Percentiles rank a stretch among this genome's conserved stretches.
These are phyloP conservation scores for Arabis alpina DNA, from an alignment of 345 rosid genomes.

Conservation along the genomic window DNA sequence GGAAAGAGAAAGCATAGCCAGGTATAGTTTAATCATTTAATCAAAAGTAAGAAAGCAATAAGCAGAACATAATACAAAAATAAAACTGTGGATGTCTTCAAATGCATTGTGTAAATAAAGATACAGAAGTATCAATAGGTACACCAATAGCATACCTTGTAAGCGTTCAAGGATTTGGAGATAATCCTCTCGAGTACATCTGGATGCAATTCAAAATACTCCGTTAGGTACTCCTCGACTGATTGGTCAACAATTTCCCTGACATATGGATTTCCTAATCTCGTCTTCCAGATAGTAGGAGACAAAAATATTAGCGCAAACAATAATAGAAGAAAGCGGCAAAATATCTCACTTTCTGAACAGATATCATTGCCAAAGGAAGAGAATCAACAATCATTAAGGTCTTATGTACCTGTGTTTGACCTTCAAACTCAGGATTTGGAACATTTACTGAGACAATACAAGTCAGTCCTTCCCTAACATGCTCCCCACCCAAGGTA, in stretches of 20 bases:
- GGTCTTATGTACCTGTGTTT: constrained; percentile 74
- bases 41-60: background rate
- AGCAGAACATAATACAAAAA: background rate
- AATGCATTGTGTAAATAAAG: constrained; percentile 9
- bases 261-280: constrained; percentile 96
- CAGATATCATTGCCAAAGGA: constrained; percentile 18
- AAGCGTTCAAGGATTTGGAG: constrained; percentile 79
- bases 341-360: background rate
- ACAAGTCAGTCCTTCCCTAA: constrained; percentile 95
- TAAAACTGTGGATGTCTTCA: constrained; percentile 3
- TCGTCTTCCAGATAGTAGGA: constrained; percentile 60
- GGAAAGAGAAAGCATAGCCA: constrained; percentile 27
- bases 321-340: background rate
- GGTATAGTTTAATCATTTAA: background rate
- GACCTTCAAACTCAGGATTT: constrained; percentile 99
- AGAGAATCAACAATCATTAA: background rate
- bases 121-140: constrained; percentile 19
- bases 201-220: constrained; percentile 92
- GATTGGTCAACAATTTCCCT: constrained; percentile 88
- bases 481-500: constrained; percentile 91
- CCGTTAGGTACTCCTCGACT: constrained; percentile 83
- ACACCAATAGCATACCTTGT: constrained; percentile 58
- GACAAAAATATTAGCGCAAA: constrained; percentile 10
- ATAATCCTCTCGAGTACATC: constrained; percentile 83
- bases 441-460: constrained; percentile 93